These are phyloP conservation scores for Colletotrichum paranaense DNA, from an alignment of 2,329 filamentous ascomycete species.

Conservation along the genomic window DNA sequence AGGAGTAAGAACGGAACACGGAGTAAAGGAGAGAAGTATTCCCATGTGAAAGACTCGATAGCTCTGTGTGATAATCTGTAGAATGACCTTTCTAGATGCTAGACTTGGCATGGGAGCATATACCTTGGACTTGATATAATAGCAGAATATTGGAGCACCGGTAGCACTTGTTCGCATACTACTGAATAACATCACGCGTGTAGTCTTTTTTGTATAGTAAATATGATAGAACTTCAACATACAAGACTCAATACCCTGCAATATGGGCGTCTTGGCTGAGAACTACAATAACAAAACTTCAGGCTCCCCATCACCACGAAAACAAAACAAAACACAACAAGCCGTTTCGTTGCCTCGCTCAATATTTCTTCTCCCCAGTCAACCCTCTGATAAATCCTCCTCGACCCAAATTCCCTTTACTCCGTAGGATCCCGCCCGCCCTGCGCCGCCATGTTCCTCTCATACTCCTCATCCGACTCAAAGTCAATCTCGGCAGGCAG, in stretches of 20 bases:
- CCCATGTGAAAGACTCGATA: not conserved
- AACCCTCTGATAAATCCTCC: not conserved
- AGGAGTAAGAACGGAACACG: not conserved
- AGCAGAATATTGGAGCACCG: too few species aligned
- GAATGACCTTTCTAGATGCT: not conserved
- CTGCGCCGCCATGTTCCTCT: constrained; percentile 37
- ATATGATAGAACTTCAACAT: not conserved
- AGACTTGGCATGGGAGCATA: not conserved
- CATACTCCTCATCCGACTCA: constrained; percentile 61
- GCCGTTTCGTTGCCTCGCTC: rapidly evolving
- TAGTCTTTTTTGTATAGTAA: too few species aligned
- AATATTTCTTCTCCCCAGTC: not conserved
- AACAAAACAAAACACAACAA: not conserved
- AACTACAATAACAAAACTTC: not conserved
- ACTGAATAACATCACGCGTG: too few species aligned
- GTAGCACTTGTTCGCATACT: too few species aligned
- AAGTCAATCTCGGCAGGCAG: constrained; percentile 60
- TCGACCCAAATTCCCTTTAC: not conserved
- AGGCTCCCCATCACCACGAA: not conserved
- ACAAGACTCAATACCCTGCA: not conserved
- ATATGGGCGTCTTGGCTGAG: not conserved
- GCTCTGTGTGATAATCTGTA: not conserved
- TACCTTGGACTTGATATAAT: too few species aligned
- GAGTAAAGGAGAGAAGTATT: not conserved
- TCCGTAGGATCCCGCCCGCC: constrained; percentile 10